Conservation (phyloP, 2,329 filamentous ascomycete species). For the Penicillium sp. region DNA sequence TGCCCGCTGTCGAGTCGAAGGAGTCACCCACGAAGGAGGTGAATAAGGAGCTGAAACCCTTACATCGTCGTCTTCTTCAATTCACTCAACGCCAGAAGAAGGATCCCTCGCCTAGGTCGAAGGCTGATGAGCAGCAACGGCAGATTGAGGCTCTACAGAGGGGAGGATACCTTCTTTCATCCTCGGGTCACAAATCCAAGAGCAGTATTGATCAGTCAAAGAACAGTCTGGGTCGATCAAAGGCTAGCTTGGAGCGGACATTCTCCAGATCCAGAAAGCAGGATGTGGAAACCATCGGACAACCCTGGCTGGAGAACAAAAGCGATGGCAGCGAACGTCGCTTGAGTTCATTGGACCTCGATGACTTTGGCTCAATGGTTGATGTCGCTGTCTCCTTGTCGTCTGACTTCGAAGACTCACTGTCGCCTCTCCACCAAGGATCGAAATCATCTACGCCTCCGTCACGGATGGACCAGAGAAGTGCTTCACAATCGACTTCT, state of each 20-base stretch:
- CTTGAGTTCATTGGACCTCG: constrained; percentile 32
- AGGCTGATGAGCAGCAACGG: constrained; percentile 26
- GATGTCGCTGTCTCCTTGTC: constrained; percentile 32
- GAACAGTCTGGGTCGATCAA: constrained; percentile 11
- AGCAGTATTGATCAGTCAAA: constrained; percentile 7
- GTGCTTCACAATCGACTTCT: constrained; percentile 7
- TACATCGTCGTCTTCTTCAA: constrained; percentile 38
- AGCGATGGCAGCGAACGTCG: constrained; percentile 21
- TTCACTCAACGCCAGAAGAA: constrained; percentile 35
- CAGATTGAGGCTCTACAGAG: constrained; percentile 33
- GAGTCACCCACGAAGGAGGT: constrained; percentile 1
- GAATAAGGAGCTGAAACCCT: constrained; percentile 21
- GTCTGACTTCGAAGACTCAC: constrained; percentile 22
- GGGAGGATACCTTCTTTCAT: constrained; percentile 30
- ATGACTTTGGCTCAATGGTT: constrained; percentile 35
- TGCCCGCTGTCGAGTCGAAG: constrained; percentile 21
- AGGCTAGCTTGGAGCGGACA: constrained; percentile 13
- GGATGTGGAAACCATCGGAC: constrained; percentile 40
- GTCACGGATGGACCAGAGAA: constrained; percentile 1
- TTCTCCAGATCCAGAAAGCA: constrained; percentile 31
- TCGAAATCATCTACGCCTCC: constrained; percentile 1
- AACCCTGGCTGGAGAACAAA: constrained; percentile 37
- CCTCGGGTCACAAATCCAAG: constrained; percentile 12
- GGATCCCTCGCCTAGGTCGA: constrained; percentile 21
- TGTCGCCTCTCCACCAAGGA: constrained; percentile 23